A percentile compares a stretch with the other conserved stretches of the same genome.
phyloP scores from a whole-genome alignment of 164 flowering plant genomes.

The Cinnamomum micranthum region DNA sequence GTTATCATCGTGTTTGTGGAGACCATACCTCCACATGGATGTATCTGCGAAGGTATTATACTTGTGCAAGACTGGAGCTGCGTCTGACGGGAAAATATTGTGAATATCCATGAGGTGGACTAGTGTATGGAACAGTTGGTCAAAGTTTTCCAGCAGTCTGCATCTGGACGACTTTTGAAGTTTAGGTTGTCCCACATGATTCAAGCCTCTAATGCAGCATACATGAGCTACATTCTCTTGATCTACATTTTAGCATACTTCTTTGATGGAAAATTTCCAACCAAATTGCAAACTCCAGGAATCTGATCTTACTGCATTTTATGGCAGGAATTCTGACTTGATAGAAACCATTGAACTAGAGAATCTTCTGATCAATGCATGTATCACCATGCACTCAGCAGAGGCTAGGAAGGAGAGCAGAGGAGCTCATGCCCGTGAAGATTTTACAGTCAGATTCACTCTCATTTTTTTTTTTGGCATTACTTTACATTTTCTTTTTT shows the following conservation, averaged over 20 bases:
- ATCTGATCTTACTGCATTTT: conserved; percentile 6
- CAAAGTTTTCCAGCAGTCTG: too few relatives aligned
- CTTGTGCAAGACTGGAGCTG: background rate
- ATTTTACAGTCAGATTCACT: conserved; percentile 65
- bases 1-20: background rate
- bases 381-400: conserved; percentile 98
- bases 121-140: too few relatives aligned
- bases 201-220: background rate
- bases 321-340: conserved; percentile 90
- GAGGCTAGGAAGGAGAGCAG: conserved; percentile 98
- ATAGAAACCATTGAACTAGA: conserved; percentile 92
- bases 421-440: conserved; percentile 99
- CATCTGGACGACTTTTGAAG: too few relatives aligned
- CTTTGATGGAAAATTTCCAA: background rate
- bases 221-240: too few relatives aligned
- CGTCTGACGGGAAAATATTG: background rate
- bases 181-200: background rate
- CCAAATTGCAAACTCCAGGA: background rate
- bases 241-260: background rate
- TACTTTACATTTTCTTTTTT: background rate
- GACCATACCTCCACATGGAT: background rate
- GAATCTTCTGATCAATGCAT: conserved; percentile 92
- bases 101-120: background rate
- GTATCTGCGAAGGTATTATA: background rate
- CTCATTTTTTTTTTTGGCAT: background rate